Evolutionary conservation across 768 basidiomycete species (phyloP).

Genomic region (Mycena chlorophos): DNA sequence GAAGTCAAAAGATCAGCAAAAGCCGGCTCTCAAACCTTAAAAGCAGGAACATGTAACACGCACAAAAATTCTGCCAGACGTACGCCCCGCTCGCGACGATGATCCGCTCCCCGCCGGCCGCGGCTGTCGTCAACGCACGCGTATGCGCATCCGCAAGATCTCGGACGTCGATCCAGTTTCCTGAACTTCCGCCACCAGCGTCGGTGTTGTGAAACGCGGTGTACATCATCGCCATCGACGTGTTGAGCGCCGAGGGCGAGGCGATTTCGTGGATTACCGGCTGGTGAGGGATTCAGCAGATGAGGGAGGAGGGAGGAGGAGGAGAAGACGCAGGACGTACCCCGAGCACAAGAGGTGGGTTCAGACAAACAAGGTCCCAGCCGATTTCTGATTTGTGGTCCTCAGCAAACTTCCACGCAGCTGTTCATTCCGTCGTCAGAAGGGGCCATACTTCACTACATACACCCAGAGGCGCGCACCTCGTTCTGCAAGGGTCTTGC

Average conservation of each 20-base stretch:
- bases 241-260: neutral
- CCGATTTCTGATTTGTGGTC: constrained; percentile 41
- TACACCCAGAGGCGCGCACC: constrained; percentile 34
- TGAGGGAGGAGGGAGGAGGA: neutral
- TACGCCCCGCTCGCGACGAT: constrained; percentile 38
- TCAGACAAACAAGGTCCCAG: constrained; percentile 56
- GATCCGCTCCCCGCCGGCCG: constrained; percentile 54
- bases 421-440: constrained; percentile 23
- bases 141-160: constrained; percentile 13
- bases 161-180: constrained; percentile 13
- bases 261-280: neutral
- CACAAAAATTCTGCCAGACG: constrained; percentile 21
- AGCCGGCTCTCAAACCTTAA: neutral
- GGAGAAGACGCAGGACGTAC: neutral
- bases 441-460: neutral
- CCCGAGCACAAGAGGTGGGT: constrained; percentile 51
- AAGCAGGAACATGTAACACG: neutral
- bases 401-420: constrained; percentile 45
- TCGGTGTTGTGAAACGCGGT: neutral
- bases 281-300: neutral
- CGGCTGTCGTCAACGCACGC: constrained; percentile 29
- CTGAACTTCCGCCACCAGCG: neutral
- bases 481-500: constrained; percentile 67
- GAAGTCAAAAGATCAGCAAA: neutral
- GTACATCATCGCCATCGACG: neutral